Base-by-base conservation (phyloP, 495 filamentous ascomycete genomes). In the Talaromyces adpressus region DNA sequence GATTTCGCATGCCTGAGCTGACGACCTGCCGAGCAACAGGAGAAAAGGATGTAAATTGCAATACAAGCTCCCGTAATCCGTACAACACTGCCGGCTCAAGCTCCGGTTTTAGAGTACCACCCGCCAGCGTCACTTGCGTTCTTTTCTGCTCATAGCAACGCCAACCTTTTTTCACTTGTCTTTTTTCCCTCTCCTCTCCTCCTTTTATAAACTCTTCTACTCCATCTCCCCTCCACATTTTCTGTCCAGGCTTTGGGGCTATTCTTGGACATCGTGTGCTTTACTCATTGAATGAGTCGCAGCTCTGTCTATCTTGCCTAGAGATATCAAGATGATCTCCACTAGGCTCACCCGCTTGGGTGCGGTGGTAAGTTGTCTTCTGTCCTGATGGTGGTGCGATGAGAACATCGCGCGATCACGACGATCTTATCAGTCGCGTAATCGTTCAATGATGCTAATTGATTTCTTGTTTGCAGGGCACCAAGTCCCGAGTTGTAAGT, bases 401-500 rank as follows among this genome's bases (percentile, higher is more conserved):
- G 36, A 41, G 12, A n/a, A 29, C 29, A 36, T 41, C 57, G 27
- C 29, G 61, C 66, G 32, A 22, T 16, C 47, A 67, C 36, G 23
- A 11, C 11, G 53, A 59, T 65, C 20, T 9, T 18, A 20, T 25
- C 30, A 36, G 18, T 62, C 32, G 52, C 51, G 57, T 52, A 32
- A 59, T 36, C 14, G 49, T 11, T 29, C 20, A 12, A 41, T 11
- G 51, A 62, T 58, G 58, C 74, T 76, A 73, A 77, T 70, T 57
- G 39, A 39, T 62, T 12, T 52, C 54, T 41, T 64, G 2, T 62
- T 30, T 30, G 16, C 63, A 78, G 75, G 81, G 77, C 72, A 68
- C 81, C 68, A 75, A 81, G 74, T 77, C 76, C 73, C 79, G 82
- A 72, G 71, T 80, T 70, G 83, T 86, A 82, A 77, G 84, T 78